A percentile compares a stretch with the other conserved stretches of the same genome.
These are phyloP conservation scores for Colletotrichum endophyticum DNA, from an alignment of 2,329 filamentous ascomycete species.

Conservation along the genomic window DNA sequence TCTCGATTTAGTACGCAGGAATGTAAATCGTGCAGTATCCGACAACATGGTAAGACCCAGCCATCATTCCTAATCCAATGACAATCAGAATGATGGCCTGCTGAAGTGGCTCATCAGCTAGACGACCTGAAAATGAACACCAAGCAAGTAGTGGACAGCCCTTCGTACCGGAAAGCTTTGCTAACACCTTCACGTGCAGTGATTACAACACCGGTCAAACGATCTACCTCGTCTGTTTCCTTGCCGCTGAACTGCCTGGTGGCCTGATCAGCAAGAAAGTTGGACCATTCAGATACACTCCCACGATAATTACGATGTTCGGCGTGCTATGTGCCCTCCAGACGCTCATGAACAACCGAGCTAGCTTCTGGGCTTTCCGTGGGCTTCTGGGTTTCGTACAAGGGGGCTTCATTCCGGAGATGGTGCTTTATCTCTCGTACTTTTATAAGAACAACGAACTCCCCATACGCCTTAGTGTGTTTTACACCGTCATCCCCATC, in stretches of 20 bases:
- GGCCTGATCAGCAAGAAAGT: slow-evolving; percentile 63
- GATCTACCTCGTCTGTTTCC: slow-evolving; percentile 58
- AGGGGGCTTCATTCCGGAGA: slow-evolving; percentile 46
- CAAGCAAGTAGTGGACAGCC: not conserved
- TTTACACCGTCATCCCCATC: slow-evolving; percentile 63
- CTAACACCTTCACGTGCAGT: slow-evolving; percentile 29
- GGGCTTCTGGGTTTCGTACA: slow-evolving; percentile 34
- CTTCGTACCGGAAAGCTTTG: slow-evolving; percentile 33
- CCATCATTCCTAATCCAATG: accelerated
- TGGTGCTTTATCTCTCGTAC: slow-evolving; percentile 58
- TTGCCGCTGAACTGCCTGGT: slow-evolving; percentile 64
- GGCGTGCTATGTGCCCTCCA: not conserved
- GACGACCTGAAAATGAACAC: not conserved
- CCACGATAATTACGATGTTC: not conserved
- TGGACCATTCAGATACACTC: slow-evolving; percentile 16
- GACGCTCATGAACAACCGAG: slow-evolving; percentile 36
- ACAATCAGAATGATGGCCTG: not conserved
- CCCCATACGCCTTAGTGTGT: slow-evolving; percentile 64
- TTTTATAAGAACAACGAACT: slow-evolving; percentile 28
- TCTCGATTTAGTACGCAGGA: slow-evolving; percentile 67
- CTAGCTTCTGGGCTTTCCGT: slow-evolving; percentile 41
- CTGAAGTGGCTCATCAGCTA: not conserved
- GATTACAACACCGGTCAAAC: slow-evolving; percentile 46
- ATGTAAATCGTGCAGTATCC: slow-evolving; percentile 64
- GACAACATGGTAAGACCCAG: slow-evolving; percentile 61